Percentiles rank a stretch among this genome's conserved stretches.
Evolutionary conservation across 192 early-diverging fungal genomes (phyloP).

Genomic region (Linnemannia elongata): DNA sequence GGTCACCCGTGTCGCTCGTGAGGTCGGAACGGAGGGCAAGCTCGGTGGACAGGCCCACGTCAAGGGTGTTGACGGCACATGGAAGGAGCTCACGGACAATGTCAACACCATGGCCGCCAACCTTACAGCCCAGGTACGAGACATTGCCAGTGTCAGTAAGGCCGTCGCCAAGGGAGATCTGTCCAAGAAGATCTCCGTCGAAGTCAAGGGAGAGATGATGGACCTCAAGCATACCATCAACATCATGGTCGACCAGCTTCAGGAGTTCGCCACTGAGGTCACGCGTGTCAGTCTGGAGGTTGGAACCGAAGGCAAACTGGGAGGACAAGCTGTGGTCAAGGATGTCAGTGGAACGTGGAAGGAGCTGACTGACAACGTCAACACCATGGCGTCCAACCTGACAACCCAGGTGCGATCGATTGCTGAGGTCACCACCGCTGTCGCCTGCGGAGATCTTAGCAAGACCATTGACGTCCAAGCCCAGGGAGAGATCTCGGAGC

Average conservation of each 20-base stretch:
- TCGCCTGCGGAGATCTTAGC: constrained; percentile 68
- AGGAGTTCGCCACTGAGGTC: constrained; percentile 71
- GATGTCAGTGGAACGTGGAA: constrained; percentile 74
- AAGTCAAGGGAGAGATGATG: constrained; percentile 73
- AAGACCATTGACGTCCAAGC: constrained; percentile 62
- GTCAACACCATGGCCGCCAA: constrained; percentile 61
- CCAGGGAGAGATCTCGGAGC: constrained; percentile 66
- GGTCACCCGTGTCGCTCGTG: constrained; percentile 75
- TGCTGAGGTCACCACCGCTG: constrained; percentile 69
- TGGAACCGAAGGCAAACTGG: constrained; percentile 75
- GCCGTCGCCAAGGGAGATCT: no score
- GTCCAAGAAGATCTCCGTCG: constrained; percentile 66
- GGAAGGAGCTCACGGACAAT: no score
- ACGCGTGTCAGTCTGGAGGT: constrained; percentile 65
- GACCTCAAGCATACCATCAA: constrained; percentile 77
- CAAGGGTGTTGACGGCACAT: constrained; percentile 29
- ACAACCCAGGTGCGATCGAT: constrained; percentile 72
- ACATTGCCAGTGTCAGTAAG: no score
- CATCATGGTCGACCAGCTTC: constrained; percentile 69
- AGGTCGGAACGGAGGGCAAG: constrained; percentile 75
- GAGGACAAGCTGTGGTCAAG: constrained; percentile 71
- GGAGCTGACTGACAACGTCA: constrained; percentile 73
- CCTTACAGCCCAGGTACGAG: constrained; percentile 53
- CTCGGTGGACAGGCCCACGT: constrained; percentile 49
- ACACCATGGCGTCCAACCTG: constrained; percentile 72